Percentiles rank a stretch among this genome's conserved stretches.
Conservation (phyloP, 2,329 filamentous ascomycete species). For the Trichoderma guizhouense region DNA sequence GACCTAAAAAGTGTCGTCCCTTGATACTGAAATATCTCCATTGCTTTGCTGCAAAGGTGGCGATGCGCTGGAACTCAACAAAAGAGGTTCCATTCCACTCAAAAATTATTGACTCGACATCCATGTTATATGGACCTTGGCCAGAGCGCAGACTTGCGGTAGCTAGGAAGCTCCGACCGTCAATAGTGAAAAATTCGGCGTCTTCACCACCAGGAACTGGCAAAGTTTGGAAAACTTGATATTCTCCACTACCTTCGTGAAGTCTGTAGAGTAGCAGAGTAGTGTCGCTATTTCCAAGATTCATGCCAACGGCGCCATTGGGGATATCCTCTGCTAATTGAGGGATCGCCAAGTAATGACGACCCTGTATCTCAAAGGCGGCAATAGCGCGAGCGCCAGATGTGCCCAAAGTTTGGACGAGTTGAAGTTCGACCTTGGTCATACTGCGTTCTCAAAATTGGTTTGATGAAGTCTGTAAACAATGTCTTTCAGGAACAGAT, state of each 20-base stretch:
- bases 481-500: not conserved
- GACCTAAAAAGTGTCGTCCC: not conserved
- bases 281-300: not conserved
- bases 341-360: not conserved
- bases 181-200: not conserved
- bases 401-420: not conserved
- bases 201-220: not conserved
- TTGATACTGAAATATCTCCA: not conserved
- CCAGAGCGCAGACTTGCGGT: not conserved
- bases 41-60: not conserved
- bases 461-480: not conserved
- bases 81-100: not conserved
- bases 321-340: not conserved
- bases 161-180: not conserved
- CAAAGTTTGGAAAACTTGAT: not conserved
- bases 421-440: not conserved
- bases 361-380: not conserved
- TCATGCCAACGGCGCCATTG: not conserved
- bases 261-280: not conserved
- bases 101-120: not conserved
- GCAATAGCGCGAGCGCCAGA: not conserved
- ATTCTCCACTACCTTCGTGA: not conserved
- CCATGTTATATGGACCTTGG: not conserved
- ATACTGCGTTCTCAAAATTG: not conserved
- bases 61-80: not conserved